Evolutionary conservation across 768 basidiomycete species (phyloP).

Genomic region (Panellus pusillus): DNA sequence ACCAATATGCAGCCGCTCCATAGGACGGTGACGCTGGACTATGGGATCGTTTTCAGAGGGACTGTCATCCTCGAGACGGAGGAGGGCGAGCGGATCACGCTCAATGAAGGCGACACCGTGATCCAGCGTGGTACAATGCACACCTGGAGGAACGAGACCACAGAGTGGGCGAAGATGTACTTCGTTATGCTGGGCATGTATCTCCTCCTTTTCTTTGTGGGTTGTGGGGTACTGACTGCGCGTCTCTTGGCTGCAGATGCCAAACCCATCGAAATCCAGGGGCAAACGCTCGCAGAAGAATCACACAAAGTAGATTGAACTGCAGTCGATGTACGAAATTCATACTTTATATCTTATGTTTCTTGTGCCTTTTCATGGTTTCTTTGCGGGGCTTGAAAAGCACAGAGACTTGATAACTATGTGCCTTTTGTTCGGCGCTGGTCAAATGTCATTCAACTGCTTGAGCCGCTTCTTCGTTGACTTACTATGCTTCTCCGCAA

Average conservation of each 20-base stretch:
- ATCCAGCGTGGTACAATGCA: conserved; percentile 28
- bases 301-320: neutral
- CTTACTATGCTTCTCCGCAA: too few relatives aligned
- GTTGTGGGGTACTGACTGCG: too few relatives aligned
- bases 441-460: too few relatives aligned
- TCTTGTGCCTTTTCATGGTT: too few relatives aligned
- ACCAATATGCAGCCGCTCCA: conserved; percentile 18
- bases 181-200: conserved; percentile 23
- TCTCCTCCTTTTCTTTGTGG: neutral
- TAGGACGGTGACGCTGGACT: conserved; percentile 26
- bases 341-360: too few relatives aligned
- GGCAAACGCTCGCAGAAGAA: conserved; percentile 1
- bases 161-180: conserved; percentile 27
- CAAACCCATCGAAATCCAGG: conserved; percentile 6
- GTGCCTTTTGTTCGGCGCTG: too few relatives aligned
- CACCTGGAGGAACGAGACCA: conserved; percentile 25
- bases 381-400: too few relatives aligned
- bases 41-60: conserved; percentile 24
- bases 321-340: too few relatives aligned
- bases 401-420: too few relatives aligned
- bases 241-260: neutral
- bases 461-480: too few relatives aligned
- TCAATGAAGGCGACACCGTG: conserved; percentile 25
- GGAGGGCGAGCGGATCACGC: conserved; percentile 19
- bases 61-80: conserved; percentile 23